A percentile compares a stretch with the other conserved stretches of the same genome.
Evolutionary conservation across 345 rosid species (phyloP).

Genomic region (Brassica cretica): DNA sequence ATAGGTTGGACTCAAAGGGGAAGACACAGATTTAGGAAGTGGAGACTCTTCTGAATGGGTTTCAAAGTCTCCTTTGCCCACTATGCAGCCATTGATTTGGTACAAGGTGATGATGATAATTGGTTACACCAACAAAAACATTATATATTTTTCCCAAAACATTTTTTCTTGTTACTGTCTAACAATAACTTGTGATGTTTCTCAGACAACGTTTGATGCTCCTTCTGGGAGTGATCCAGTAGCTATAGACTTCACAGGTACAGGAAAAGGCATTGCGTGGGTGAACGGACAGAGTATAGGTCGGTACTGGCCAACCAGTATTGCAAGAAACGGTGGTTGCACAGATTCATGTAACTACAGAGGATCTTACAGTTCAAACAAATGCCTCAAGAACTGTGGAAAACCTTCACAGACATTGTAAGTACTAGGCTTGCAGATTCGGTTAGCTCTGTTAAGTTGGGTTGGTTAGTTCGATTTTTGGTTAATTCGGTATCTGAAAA

Average conservation of each 20-base stretch:
- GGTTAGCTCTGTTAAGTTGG: background rate
- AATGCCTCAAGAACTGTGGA: conserved; percentile 85
- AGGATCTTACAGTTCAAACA: conserved; percentile 63
- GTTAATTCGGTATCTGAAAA: background rate
- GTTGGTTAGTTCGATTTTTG: background rate
- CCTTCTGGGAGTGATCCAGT: conserved; percentile 72
- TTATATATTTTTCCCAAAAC: background rate
- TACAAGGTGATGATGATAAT: conserved; percentile 66
- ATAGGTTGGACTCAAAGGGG: conserved; percentile 91
- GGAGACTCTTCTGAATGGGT: conserved; percentile 75
- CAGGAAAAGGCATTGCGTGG: conserved; percentile 98
- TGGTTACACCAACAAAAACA: background rate
- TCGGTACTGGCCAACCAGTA: conserved; percentile 80
- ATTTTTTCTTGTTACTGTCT: background rate
- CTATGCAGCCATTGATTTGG: conserved; percentile 79
- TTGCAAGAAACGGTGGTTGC: conserved; percentile 59
- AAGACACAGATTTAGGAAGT: conserved; percentile 59
- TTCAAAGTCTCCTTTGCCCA: conserved; percentile 69
- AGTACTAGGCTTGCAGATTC: conserved; percentile 31
- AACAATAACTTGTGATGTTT: conserved; percentile 11
- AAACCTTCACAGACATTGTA: conserved; percentile 89
- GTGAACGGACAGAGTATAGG: conserved; percentile 96
- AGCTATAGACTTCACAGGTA: conserved; percentile 82
- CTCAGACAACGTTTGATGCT: conserved; percentile 67
- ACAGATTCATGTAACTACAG: conserved; percentile 67